phyloP scores from a whole-genome alignment of 257 asterid genomes.

The Primulina huaijiensis region DNA sequence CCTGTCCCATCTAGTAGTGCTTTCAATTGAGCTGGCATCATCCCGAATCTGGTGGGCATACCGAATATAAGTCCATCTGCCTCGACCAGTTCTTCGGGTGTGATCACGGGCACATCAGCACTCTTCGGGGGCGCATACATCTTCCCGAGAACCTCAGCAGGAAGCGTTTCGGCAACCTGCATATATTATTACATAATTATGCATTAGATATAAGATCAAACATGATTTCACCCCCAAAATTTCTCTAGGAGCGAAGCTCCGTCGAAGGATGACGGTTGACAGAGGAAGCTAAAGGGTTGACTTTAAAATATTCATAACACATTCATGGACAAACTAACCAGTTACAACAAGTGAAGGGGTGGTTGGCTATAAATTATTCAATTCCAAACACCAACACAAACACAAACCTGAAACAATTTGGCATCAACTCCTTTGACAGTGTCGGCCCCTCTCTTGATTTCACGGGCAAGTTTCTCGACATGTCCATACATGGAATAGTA shows the following conservation, averaged over 20 bases:
- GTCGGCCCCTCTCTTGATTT: constrained; percentile 71
- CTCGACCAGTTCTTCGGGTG: constrained; percentile 43
- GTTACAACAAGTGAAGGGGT: no score
- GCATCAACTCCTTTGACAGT: constrained; percentile 71
- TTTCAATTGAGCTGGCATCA: constrained; percentile 69
- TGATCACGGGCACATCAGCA: constrained; percentile 40
- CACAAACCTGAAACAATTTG: constrained; percentile 62
- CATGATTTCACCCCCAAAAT: background rate
- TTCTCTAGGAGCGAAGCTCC: background rate
- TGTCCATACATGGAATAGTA: constrained; percentile 73
- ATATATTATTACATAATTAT: no score
- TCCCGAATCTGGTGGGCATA: constrained; percentile 67
- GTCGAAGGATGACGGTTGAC: no score
- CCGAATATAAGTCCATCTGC: constrained; percentile 60
- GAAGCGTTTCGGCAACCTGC: constrained; percentile 54
- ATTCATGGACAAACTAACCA: no score
- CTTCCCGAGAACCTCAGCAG: constrained; percentile 49
- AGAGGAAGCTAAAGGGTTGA: no score
- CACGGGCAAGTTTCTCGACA: constrained; percentile 62
- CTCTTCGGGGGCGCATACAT: constrained; percentile 60
- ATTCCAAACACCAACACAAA: background rate
- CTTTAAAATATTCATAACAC: no score
- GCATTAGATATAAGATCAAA: background rate
- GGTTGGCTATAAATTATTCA: no score
- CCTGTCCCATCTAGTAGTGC: constrained; percentile 62